Evolutionary conservation across 805 yeast species (phyloP), one percentile per base, ranked within the genome.

Genomic region (Metschnikowia proteae): DNA sequence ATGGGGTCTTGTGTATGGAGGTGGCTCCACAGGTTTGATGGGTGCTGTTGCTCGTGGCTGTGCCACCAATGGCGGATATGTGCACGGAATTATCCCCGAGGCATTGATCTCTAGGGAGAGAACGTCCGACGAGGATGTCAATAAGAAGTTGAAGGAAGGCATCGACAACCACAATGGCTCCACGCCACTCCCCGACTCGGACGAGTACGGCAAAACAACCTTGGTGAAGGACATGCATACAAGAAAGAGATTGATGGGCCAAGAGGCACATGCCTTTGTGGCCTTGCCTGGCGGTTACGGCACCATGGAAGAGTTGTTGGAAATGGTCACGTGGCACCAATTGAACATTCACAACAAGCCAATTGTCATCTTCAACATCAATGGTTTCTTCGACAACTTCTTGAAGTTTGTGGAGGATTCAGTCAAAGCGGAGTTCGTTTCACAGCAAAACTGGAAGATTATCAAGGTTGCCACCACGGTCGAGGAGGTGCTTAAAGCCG

Each of bases 221-320:
- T 75, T 89, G 57, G 96, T 89, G 2, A 75, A 79, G 46, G 96
- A 88, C 61, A 89, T 89, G 96, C 96, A 89, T 68, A 84, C 94
- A 3, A 78, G 96, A 63, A 89, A 89, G 73, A 77, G 83, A 63
- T 59, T 86, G 73, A 89, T 89, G 96, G 95, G 90, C 28, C 76
- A 79, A 60, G 91, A 86, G 64, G 84, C 92, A n/a, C 82, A 82
- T 56, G 95, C 92, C 0, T 89, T 89, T 66, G 80, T 89, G 39
- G 96, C 96, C 0, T 75, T 89, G 70, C 96, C 96, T 10, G 96
- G 96, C 53, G 96, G 96, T 2, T 88, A 82, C 63, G 96, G 96
- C 44, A 88, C 96, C 6, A 68, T 88, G 62, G 96, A 89, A 67
- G 96, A 89, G 68, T 74, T 89, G 53, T 83, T 88, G 84, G 96